Evolutionary conservation across 331 rosid genomes (phyloP), one percentile per base, ranked within the genome.

Genomic region (Acacia concinna): DNA sequence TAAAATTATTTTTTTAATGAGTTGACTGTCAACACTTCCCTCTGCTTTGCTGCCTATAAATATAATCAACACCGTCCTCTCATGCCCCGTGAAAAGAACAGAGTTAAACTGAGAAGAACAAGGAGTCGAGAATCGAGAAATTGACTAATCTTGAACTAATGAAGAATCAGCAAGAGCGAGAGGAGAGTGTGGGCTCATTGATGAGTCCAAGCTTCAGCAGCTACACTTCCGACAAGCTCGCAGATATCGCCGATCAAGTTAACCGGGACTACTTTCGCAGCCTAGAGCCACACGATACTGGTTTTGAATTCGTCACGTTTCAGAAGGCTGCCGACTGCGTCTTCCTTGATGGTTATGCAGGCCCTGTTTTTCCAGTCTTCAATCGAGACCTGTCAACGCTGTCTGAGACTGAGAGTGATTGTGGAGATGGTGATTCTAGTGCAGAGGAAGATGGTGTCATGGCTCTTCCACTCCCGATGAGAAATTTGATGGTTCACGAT

Each of bases 181-280:
- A 62, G 28, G 76, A 81, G 13, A 70, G 14, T 75, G 63, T 71
- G 76, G 91, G 87, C n/a, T 43, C 83, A 1, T 65, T 81, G 3
- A 8, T 80, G 65, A 85, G 87, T 72, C 98, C 93, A 41, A 94
- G 98, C 86, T 94, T 94, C 93, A 91, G 75, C 80, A 73, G 88
- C 71, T 94, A 91, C 72, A 77, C 93, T 17, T 38, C 89, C 25
- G 60, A 73, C 46, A 31, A 59, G 15, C 44, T 85, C 21, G 83
- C 86, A 6, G 81, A 81, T 15, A 51, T 81, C 1, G 97, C 93
- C 3, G 84, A 78, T 40, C 85, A 70, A 27, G 90, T 92, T 5
- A 59, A 69, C 28, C 69, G 40, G 0, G 91, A 85, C 20, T 51
- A 67, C 1, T 57, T 15, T 21, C 20, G 1, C 3, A 59, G 62